Evolutionary conservation across 306 rosid genomes (phyloP).

Genomic region (Rubus idaeus): DNA sequence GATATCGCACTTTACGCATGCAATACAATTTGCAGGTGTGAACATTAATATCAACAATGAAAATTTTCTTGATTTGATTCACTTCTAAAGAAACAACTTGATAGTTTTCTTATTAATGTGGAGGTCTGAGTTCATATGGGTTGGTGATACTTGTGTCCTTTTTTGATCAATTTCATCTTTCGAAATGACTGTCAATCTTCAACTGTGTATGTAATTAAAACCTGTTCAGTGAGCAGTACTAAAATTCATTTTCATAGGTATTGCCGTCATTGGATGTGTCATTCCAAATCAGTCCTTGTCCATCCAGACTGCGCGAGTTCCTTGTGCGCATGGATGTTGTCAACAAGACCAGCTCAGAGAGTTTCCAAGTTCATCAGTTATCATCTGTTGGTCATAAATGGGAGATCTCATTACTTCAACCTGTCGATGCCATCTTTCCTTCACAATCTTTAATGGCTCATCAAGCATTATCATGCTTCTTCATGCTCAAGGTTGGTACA

Average conservation of each 20-base stretch:
- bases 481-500: slow-evolving; percentile 71
- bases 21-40: slow-evolving; percentile 84
- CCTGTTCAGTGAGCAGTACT: slow-evolving; percentile 29
- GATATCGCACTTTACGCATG: slow-evolving; percentile 82
- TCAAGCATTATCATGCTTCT: slow-evolving; percentile 90
- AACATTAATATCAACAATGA: slow-evolving; percentile 21
- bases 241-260: slow-evolving; percentile 50
- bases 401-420: slow-evolving; percentile 82
- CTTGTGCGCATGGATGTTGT: slow-evolving; percentile 84
- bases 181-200: not conserved
- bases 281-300: slow-evolving; percentile 83
- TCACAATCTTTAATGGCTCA: slow-evolving; percentile 66
- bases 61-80: slow-evolving; percentile 15
- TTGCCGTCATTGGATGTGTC: slow-evolving; percentile 86
- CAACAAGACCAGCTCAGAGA: slow-evolving; percentile 74
- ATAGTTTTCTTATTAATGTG: not conserved
- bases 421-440: slow-evolving; percentile 70
- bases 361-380: slow-evolving; percentile 78
- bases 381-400: slow-evolving; percentile 70
- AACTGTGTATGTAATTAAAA: slow-evolving; percentile 5
- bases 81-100: not conserved
- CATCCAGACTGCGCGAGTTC: slow-evolving; percentile 78
- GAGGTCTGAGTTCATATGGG: not conserved
- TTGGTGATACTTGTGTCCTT: not conserved
- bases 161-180: not conserved